Base-by-base conservation (phyloP, 495 filamentous ascomycete genomes). In the Penicillium alfredii region DNA sequence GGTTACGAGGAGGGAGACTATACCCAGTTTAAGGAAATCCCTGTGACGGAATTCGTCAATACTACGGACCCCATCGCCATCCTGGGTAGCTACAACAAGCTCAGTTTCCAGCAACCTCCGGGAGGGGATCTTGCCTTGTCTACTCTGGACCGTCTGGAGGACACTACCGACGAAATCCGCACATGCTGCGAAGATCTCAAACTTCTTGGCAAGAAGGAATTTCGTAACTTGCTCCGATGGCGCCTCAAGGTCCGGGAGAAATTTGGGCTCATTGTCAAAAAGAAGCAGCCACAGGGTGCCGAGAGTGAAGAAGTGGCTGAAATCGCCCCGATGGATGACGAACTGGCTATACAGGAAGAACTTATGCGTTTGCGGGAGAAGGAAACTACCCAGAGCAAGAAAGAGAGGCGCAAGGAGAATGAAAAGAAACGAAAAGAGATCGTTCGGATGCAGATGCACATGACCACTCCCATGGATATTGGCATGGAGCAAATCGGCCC, bases 1-100 rank as follows among this genome's bases (percentile, higher is more conserved):
- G 92, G 92, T 68, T 99, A 99, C 46, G 88, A 95, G 53, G 92
- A 97, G 57, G 92, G 89, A 19, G 85, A 99, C 45, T 94, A 83
- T 51, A 89, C 78, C 4, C 88, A 96, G 53, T 89, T 81, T 67
- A 93, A 93, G 55, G 87, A 96, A 45, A 77, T 82, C 2, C 66
- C 86, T 0, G 88, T 86, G 2, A 88, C 79, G 51, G 86, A 96
- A 30, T 99, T 99, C 58, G 88, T 99, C 54, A 85, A 97, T 56
- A 94, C 86, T 2, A 78, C 74, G 1, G 92, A 99, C 56, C 92
- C 92, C 1, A 97, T 99, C 44, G 81, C 87, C n/a, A 95, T 99
- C 58, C 71, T 99, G 4, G 92, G 88, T 40, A 76, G 73, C 36
- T 75, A 85, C 51, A 97, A 96, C 60, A 80, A 77, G 47, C 69